Percentiles rank a stretch among this genome's conserved stretches.
Conservation (phyloP, 2,329 filamentous ascomycete genomes). For the Rutstroemia sp. region DNA sequence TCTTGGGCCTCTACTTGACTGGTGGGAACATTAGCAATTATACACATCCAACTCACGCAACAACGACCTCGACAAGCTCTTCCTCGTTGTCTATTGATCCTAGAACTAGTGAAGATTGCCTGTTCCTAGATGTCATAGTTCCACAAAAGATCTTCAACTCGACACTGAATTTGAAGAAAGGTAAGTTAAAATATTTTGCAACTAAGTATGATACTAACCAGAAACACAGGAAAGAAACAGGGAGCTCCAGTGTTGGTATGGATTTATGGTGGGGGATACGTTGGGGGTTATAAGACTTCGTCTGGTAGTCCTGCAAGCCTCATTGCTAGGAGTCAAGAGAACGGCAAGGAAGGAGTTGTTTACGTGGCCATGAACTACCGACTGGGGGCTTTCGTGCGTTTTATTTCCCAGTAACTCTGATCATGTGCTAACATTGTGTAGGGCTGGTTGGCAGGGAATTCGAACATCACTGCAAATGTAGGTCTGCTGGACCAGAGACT, state of each 20-base stretch:
- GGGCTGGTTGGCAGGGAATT: not conserved
- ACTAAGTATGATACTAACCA: not conserved
- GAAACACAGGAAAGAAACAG: not conserved
- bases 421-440: not conserved
- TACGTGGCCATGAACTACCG: slow-evolving; percentile 29
- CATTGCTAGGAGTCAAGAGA: slow-evolving; percentile 21
- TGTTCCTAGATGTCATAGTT: not conserved
- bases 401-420: not conserved
- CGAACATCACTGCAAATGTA: slow-evolving; percentile 38
- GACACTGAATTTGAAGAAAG: not conserved
- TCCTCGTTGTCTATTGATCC: not conserved
- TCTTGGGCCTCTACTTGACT: not conserved
- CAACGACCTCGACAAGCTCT: not conserved
- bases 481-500: slow-evolving; percentile 47
- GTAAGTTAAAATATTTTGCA: not conserved
- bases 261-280: slow-evolving; percentile 36
- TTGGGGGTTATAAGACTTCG: slow-evolving; percentile 32
- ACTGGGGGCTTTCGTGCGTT: slow-evolving; percentile 25
- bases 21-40: not conserved
- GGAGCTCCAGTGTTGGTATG: not conserved
- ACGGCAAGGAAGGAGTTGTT: slow-evolving; percentile 30
- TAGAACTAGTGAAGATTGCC: not conserved
- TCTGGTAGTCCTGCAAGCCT: slow-evolving; percentile 32
- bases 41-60: not conserved
- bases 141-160: not conserved